phyloP scores from a whole-genome alignment of 2,329 filamentous ascomycete genomes.

The Leptographium wingfieldii region DNA sequence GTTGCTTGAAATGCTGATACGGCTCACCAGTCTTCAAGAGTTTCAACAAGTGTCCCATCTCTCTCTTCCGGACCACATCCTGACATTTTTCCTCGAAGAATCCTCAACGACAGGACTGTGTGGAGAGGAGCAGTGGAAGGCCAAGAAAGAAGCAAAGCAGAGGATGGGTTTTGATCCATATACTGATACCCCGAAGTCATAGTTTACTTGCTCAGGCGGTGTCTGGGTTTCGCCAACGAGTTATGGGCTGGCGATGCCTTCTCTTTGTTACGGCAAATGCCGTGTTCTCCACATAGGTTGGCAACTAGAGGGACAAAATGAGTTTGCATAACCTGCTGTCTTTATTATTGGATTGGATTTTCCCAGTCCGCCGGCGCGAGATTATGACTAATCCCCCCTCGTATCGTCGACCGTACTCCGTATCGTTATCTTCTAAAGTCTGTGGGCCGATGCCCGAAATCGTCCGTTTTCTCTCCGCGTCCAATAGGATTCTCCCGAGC shows the following conservation, averaged over 20 bases:
- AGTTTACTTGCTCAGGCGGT: neutral
- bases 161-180: slow-evolving; percentile 46
- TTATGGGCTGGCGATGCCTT: neutral
- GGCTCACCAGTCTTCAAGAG: slow-evolving; percentile 76
- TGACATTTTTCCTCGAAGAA: slow-evolving; percentile 72
- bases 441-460: slow-evolving; percentile 5
- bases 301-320: neutral
- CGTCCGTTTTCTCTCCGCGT: slow-evolving; percentile 4
- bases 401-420: neutral
- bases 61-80: slow-evolving; percentile 77
- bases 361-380: neutral
- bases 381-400: neutral
- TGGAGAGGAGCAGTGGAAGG: slow-evolving; percentile 31
- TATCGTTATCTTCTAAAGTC: neutral
- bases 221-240: neutral
- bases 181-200: slow-evolving; percentile 27
- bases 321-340: neutral
- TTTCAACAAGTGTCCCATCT: slow-evolving; percentile 83
- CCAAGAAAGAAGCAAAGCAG: slow-evolving; percentile 32
- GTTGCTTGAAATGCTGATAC: slow-evolving; percentile 77
- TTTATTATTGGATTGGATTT: neutral
- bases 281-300: neutral
- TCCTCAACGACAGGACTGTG: slow-evolving; percentile 38
- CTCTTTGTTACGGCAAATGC: neutral
- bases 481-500: slow-evolving; percentile 3